phyloP scores from a whole-genome alignment of 1,284 basidiomycete species.

The Marasmius fiardii region DNA sequence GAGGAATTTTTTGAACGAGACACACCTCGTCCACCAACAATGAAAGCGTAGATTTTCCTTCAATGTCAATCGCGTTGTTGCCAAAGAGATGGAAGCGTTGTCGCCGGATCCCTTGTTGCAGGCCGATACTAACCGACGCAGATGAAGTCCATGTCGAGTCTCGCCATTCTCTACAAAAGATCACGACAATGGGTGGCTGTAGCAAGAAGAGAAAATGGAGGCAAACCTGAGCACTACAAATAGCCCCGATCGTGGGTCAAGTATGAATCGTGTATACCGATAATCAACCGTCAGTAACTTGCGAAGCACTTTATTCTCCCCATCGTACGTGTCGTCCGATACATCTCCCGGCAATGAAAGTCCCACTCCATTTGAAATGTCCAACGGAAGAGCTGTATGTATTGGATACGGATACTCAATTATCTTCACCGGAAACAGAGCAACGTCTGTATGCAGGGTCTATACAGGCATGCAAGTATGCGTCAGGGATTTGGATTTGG shows the following conservation, averaged over 20 bases:
- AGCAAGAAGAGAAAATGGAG: constrained; percentile 1
- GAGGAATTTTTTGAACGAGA: constrained; percentile 5
- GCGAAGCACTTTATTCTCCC: constrained; percentile 35
- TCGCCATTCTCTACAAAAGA: constrained; percentile 78
- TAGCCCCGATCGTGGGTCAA: constrained; percentile 82
- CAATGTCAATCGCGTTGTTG: constrained; percentile 87
- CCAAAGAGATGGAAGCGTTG: constrained; percentile 83
- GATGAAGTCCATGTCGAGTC: constrained; percentile 77
- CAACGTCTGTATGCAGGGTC: constrained; percentile 82
- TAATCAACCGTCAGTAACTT: constrained; percentile 69
- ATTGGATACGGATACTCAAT: constrained; percentile 76
- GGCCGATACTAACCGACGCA: constrained; percentile 60
- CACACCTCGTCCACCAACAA: constrained; percentile 89
- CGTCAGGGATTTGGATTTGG: constrained; percentile 9
- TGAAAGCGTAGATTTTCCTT: constrained; percentile 79
- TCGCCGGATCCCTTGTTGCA: constrained; percentile 49
- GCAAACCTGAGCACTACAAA: constrained; percentile 80
- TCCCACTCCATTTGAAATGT: constrained; percentile 3
- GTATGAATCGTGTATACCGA: constrained; percentile 88
- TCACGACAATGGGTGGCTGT: constrained; percentile 1
- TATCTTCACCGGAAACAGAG: constrained; percentile 68
- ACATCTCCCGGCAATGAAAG: constrained; percentile 22
- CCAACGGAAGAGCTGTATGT: constrained; percentile 69
- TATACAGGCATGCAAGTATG: constrained; percentile 25
- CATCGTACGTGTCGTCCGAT: constrained; percentile 25